A percentile compares a stretch with the other conserved stretches of the same genome.
Evolutionary conservation across 2,329 filamentous ascomycete genomes (phyloP).

Genomic region (Xylariaceae sp.): DNA sequence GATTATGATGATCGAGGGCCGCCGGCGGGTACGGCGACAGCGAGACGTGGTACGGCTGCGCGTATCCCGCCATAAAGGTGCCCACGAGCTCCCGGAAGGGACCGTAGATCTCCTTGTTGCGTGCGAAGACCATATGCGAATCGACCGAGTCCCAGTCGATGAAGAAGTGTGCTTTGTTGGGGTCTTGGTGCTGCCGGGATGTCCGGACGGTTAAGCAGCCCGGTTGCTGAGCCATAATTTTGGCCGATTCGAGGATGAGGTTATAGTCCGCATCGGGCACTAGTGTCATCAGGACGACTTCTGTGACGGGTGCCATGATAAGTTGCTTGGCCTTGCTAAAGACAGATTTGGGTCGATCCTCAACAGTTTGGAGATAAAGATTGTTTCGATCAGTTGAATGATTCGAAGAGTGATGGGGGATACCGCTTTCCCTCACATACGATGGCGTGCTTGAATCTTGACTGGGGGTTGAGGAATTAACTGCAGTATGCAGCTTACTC

Average conservation of each 20-base stretch:
- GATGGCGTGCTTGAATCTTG: no score
- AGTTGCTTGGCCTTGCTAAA: no score
- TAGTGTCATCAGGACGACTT: constrained; percentile 31
- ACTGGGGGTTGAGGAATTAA: no score
- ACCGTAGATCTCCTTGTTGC: constrained; percentile 18
- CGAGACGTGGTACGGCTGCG: constrained; percentile 29
- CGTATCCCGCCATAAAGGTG: not conserved
- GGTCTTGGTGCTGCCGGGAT: constrained; percentile 26
- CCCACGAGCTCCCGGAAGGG: constrained; percentile 25
- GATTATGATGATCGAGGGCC: constrained; percentile 20
- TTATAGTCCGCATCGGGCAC: constrained; percentile 20
- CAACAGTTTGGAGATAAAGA: no score
- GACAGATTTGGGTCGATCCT: no score
- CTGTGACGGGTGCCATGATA: constrained; percentile 38
- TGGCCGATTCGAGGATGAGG: constrained; percentile 19
- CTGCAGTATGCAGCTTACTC: constrained; percentile 7
- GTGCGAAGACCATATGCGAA: constrained; percentile 32
- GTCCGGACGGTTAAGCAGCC: constrained; percentile 33
- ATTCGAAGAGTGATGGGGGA: not conserved
- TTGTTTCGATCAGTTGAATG: not conserved
- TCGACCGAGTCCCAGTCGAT: constrained; percentile 35
- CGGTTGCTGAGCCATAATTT: constrained; percentile 25
- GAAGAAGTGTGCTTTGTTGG: constrained; percentile 27
- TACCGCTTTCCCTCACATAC: no score
- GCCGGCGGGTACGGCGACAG: constrained; percentile 29